Percentiles rank a stretch among this genome's conserved stretches.
Evolutionary conservation across 2,329 filamentous ascomycete species (phyloP).

Genomic region (Cladorrhinum sp.): DNA sequence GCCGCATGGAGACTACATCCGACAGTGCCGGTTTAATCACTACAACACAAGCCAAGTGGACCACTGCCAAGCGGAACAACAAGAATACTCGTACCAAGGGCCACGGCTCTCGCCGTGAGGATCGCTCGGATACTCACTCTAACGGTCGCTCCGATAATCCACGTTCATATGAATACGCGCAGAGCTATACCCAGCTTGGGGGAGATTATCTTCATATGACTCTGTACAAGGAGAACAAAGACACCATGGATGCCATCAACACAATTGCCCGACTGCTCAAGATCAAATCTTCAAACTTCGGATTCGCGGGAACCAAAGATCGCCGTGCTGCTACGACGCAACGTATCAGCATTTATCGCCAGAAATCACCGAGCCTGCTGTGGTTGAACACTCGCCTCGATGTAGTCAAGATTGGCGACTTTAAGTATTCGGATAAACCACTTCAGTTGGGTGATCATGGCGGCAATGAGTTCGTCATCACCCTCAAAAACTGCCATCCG

Average conservation of each 20-base stretch:
- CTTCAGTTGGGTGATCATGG: conserved; percentile 79
- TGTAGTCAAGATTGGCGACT: conserved; percentile 72
- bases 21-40: conserved; percentile 56
- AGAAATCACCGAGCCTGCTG: conserved; percentile 57
- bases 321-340: conserved; percentile 83
- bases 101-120: conserved; percentile 22
- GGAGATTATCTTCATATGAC: conserved; percentile 87
- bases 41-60: conserved; percentile 52
- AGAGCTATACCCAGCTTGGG: conserved; percentile 32
- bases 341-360: conserved; percentile 63
- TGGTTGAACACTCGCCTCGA: conserved; percentile 61
- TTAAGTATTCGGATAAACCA: conserved; percentile 67
- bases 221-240: conserved; percentile 94
- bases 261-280: conserved; percentile 73
- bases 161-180: neutral
- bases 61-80: conserved; percentile 3
- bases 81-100: neutral
- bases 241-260: conserved; percentile 87
- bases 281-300: conserved; percentile 71
- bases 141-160: conserved; percentile 11
- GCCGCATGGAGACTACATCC: conserved; percentile 73
- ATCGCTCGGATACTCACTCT: conserved; percentile 17
- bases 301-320: conserved; percentile 83
- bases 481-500: conserved; percentile 79
- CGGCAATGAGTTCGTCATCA: conserved; percentile 92